Evolutionary conservation across 768 basidiomycete species (phyloP), one percentile per base, ranked within the genome.

Genomic region (Leccinum sublutescens): DNA sequence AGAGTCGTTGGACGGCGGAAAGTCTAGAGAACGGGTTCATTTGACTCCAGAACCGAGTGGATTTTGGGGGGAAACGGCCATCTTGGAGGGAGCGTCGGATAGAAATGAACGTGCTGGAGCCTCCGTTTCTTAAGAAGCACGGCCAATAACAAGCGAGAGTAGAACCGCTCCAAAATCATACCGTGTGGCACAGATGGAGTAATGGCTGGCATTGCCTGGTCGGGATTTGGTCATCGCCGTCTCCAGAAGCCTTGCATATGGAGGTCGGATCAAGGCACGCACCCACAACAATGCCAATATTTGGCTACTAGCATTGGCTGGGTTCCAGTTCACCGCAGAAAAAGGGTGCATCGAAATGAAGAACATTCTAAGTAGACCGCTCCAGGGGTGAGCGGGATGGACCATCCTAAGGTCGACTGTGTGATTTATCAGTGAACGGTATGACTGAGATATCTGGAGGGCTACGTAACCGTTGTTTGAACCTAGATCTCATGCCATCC

Each of bases 251-350:
- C 33, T 50, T 34, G 11, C 11, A 47, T 14, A 19, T 36, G 62
- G 52, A 63, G 55, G 36, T 53, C 55, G 51, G 61, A 1, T 36
- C 38, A n/a, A 34, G 55, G 29, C 29, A 38, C 17, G 4, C 5
- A 15, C 7, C 19, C 11, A 47, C 25, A 11, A 49, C 14, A 9
- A 51, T 21, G 50, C 7, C 21, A 25, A 21, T 31, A 27, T 8
- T 17, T 14, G 9, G 19, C 25, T 3, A 2, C 21, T 21, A 33
- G 36, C 12, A 4, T 27, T n/a, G 9, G 11, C n/a, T 53, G 17
- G 12, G 23, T n/a, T 3, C 25, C 50, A 40, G 11, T 14, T n/a
- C 8, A 11, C 40, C 48, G 60, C 50, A 50, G 21, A 60, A 61
- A 15, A 45, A 17, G 33, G 21, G n/a, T 23, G 17, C 19, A 19